Conservation (phyloP, 2,329 filamentous ascomycete genomes). For the Trichothecium sympodiale region DNA sequence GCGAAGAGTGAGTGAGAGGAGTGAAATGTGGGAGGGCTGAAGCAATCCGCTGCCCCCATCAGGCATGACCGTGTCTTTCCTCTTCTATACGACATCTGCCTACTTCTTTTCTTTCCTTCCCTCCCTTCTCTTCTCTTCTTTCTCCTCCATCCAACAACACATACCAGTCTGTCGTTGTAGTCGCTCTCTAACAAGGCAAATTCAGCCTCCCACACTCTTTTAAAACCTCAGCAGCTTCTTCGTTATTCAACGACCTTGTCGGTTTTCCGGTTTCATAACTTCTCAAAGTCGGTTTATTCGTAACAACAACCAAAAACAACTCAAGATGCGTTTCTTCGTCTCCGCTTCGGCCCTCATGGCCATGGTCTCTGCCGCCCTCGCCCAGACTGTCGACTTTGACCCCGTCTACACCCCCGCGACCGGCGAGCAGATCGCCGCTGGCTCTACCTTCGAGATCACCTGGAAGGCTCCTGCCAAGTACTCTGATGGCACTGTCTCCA, state of each 20-base stretch:
- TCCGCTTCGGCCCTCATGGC: slow-evolving; percentile 38
- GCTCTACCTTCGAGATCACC: slow-evolving; percentile 35
- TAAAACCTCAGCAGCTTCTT: slow-evolving; percentile 7
- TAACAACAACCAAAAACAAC: slow-evolving; percentile 7
- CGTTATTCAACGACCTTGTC: slow-evolving; percentile 5
- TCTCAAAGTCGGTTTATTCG: slow-evolving; percentile 4
- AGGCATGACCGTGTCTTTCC: too few species aligned
- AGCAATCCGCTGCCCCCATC: too few species aligned
- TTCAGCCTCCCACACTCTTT: slow-evolving; percentile 16
- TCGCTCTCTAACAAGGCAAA: slow-evolving; percentile 17
- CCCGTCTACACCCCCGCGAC: slow-evolving; percentile 35
- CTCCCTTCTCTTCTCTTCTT: slow-evolving; percentile 7
- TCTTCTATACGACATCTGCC: too few species aligned
- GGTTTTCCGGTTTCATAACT: slow-evolving; percentile 6
- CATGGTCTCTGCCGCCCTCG: slow-evolving; percentile 36
- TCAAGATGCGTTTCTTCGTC: slow-evolving; percentile 45
- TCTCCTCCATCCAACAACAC: slow-evolving; percentile 8
- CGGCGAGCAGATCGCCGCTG: slow-evolving; percentile 33
- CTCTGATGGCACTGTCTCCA: slow-evolving; percentile 32
- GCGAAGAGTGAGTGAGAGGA: too few species aligned
- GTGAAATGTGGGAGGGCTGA: too few species aligned
- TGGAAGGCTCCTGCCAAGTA: slow-evolving; percentile 35
- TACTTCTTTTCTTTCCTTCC: slow-evolving; percentile 7
- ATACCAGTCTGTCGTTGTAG: slow-evolving; percentile 13
- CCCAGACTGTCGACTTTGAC: slow-evolving; percentile 46